These are phyloP conservation scores for Batkoa obscura DNA, from an alignment of 371 early-diverging fungal species.

Conservation along the genomic window DNA sequence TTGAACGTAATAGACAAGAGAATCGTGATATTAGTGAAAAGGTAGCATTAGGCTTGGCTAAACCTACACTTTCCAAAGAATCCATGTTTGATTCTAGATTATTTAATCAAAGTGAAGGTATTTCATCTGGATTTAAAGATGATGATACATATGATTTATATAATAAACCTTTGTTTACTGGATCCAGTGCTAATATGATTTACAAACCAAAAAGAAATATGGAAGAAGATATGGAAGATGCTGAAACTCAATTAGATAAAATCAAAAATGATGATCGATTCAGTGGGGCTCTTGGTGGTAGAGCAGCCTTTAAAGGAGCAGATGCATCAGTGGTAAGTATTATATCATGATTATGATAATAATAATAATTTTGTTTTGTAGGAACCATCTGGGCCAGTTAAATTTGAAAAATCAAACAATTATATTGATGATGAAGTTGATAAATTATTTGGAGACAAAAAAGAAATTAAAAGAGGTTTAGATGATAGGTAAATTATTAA, in stretches of 20 bases:
- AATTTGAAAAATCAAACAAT: too few relatives aligned
- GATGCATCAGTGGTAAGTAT: not conserved
- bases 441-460: too few relatives aligned
- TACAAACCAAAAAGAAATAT: constrained; percentile 60
- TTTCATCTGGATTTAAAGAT: constrained; percentile 69
- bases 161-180: constrained; percentile 76
- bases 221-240: constrained; percentile 45
- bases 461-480: too few relatives aligned
- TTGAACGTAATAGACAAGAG: constrained; percentile 19
- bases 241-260: constrained; percentile 15
- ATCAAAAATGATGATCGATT: constrained; percentile 1
- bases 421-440: too few relatives aligned
- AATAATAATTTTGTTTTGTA: too few relatives aligned
- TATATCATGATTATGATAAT: too few relatives aligned
- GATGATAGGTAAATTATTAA: too few relatives aligned
- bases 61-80: constrained; percentile 72
- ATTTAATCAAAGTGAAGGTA: constrained; percentile 76
- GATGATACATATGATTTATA: constrained; percentile 73
- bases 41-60: constrained; percentile 87
- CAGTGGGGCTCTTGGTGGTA: not conserved
- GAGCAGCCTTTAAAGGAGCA: not conserved
- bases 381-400: too few relatives aligned
- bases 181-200: constrained; percentile 40
- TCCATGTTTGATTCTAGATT: constrained; percentile 84
- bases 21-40: constrained; percentile 95